Evolutionary conservation across 305 asterid genomes (phyloP).

Genomic region (Solanum hybrid): DNA sequence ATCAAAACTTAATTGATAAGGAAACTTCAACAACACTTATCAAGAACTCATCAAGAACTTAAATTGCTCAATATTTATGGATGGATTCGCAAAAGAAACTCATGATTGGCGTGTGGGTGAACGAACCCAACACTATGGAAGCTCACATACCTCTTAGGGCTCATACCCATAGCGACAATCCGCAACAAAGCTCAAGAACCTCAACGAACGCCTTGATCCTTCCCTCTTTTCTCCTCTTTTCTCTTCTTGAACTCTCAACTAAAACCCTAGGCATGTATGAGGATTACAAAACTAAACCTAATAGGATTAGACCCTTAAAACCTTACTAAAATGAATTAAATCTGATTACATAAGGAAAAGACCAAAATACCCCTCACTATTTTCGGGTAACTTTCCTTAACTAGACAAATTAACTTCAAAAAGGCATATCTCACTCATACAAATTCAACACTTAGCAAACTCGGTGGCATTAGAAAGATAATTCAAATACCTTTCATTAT

Average conservation of each 20-base stretch:
- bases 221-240: background rate
- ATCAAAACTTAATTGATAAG: too few species aligned
- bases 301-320: background rate
- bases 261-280: background rate
- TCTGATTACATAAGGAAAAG: background rate
- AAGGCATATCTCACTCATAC: background rate
- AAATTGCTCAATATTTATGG: background rate
- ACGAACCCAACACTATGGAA: background rate
- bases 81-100: background rate
- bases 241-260: background rate
- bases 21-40: too few species aligned
- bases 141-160: background rate
- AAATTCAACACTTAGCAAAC: background rate
- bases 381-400: background rate
- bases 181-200: background rate
- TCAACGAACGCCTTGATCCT: background rate
- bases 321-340: background rate
- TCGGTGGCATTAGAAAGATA: background rate
- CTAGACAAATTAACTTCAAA: background rate
- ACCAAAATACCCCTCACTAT: background rate
- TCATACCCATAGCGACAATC: background rate
- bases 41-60: background rate
- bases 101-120: background rate
- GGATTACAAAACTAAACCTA: background rate
- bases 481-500: background rate